A percentile compares a stretch with the other conserved stretches of the same genome.
phyloP scores from a whole-genome alignment of 345 rosid genomes.

The Citrus glauca region DNA sequence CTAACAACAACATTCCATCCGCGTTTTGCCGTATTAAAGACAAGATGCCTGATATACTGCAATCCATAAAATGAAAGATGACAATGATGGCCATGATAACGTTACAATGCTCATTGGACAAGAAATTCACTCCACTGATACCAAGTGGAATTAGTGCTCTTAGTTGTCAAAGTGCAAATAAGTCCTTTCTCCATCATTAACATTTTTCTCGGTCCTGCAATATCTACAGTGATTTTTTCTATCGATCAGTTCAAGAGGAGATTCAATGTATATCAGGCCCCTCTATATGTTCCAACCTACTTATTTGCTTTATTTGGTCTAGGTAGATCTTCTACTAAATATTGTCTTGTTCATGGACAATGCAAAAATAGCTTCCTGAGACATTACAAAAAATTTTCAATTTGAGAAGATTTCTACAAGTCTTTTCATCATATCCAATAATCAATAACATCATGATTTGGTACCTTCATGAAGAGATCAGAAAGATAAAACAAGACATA shows the following conservation, averaged over 20 bases:
- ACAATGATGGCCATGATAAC: background rate
- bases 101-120: background rate
- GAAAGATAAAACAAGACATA: background rate
- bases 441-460: background rate
- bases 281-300: background rate
- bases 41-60: constrained; percentile 83
- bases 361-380: background rate
- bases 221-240: background rate
- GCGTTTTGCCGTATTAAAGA: constrained; percentile 48
- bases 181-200: background rate
- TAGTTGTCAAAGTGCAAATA: background rate
- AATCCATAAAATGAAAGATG: constrained; percentile 10
- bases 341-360: background rate
- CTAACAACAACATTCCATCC: constrained; percentile 88
- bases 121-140: background rate
- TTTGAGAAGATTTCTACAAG: background rate
- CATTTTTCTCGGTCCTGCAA: background rate
- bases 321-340: background rate
- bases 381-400: background rate
- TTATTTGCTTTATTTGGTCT: background rate
- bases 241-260: background rate
- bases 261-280: background rate
- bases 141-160: background rate
- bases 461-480: too few species aligned
- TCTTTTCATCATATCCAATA: background rate